Percentiles rank a stretch among this genome's conserved stretches.
Conservation (phyloP, 345 rosid genomes). For the Excoecaria agallocha region DNA sequence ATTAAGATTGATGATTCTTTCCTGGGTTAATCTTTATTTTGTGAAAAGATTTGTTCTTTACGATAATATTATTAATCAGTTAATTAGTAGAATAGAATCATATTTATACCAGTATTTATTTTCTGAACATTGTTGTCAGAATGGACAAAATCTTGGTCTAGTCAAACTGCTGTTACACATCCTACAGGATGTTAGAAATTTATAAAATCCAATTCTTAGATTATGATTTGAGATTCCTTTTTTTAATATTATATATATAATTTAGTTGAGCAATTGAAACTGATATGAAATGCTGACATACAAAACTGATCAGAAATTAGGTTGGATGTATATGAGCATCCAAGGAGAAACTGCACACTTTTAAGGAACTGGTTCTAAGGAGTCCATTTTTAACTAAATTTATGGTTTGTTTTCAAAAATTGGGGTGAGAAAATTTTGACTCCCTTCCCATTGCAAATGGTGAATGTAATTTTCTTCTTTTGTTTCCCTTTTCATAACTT, state of each 20-base stretch:
- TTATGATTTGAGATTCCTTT: background rate
- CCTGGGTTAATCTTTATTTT: background rate
- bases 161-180: slow-evolving; percentile 27
- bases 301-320: slow-evolving; percentile 6
- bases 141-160: slow-evolving; percentile 46
- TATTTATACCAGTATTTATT: background rate
- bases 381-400: slow-evolving; percentile 38
- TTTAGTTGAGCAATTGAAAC: background rate
- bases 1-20: background rate
- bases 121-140: background rate
- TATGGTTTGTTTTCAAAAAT: slow-evolving; percentile 32
- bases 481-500: slow-evolving; percentile 26
- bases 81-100: slow-evolving; percentile 5
- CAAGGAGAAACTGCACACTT: slow-evolving; percentile 14
- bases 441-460: background rate
- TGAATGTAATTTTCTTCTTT: background rate
- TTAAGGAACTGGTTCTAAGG: slow-evolving; percentile 17
- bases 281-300: slow-evolving; percentile 15
- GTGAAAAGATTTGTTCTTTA: background rate
- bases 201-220: background rate
- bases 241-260: background rate
- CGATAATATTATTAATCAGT: slow-evolving; percentile 10
- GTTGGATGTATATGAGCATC: slow-evolving; percentile 23
- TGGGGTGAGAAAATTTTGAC: too few relatives aligned
- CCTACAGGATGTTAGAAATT: slow-evolving; percentile 7